Base-by-base conservation (phyloP, 768 basidiomycete species). In the Ephemerocybe angulata region DNA sequence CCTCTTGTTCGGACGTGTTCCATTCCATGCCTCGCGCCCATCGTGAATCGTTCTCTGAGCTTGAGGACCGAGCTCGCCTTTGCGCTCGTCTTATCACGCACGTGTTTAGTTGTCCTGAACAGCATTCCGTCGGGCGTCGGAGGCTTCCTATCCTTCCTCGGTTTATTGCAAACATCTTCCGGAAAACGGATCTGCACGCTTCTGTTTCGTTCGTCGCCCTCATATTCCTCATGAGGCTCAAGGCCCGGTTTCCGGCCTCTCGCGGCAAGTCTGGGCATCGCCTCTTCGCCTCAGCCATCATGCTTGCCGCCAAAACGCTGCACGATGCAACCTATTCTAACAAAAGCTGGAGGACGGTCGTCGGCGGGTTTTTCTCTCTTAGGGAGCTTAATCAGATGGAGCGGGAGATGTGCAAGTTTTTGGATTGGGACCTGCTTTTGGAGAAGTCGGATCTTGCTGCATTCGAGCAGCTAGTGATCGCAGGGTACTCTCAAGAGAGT, bases 361-460 rank as follows among this genome's bases (percentile, higher is more conserved):
- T 88, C 0, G 90, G 93, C 68, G 86, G 84, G 27, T 87, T 92
- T 83, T 95, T 94, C 63, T 79, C 77, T 3, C 73, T 95, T 4
- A 80, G 88, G 41, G 93, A 95, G 78, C 87, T 97, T 65, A 97
- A 97, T 70, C 93, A 94, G 77, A 94, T 95, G 93, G 93, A 95
- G 74, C 75, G 92, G 22, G 93, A 95, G 71, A 93, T 96, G 87
- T 93, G 80, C 63, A 76, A 82, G 12, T 98, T 98, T 64, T 75
- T 99, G 41, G 94, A 95, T 66, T 98, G 93, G 94, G 87, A 90
- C n/a, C n/a, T n/a, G n/a, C n/a, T n/a, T n/a, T n/a, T n/a, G n/a
- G n/a, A n/a, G n/a, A n/a, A n/a, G n/a, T n/a, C n/a, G n/a, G n/a
- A n/a, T n/a, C n/a, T n/a, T n/a, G n/a, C n/a, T n/a, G n/a, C n/a